phyloP scores from a whole-genome alignment of 73 alveolate species.

The Paramecium octaurelia region DNA sequence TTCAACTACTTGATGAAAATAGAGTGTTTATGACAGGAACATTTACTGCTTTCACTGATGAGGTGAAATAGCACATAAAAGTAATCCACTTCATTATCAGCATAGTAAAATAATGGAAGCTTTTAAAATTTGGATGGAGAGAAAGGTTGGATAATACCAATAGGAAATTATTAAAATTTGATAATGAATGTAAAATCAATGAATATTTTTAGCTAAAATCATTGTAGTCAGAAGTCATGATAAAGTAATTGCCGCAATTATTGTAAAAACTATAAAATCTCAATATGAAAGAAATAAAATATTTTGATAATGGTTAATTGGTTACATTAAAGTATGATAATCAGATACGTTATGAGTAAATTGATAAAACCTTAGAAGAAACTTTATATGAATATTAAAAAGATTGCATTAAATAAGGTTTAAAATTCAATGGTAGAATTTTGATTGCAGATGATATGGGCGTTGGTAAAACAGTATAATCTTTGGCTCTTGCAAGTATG shows the following conservation, averaged over 20 bases:
- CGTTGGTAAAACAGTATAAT: slow-evolving; percentile 93
- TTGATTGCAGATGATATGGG: slow-evolving; percentile 98
- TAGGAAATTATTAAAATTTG: background rate
- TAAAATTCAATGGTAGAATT: slow-evolving; percentile 72
- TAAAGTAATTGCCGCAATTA: background rate
- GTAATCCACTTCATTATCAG: background rate
- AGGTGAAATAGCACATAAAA: background rate
- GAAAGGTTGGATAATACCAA: slow-evolving; percentile 32
- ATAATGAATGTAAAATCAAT: background rate
- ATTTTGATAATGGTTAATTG: slow-evolving; percentile 1
- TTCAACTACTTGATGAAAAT: background rate
- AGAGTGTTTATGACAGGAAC: slow-evolving; percentile 44
- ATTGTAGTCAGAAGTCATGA: background rate
- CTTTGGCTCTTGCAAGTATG: slow-evolving; percentile 80
- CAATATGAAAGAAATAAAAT: background rate
- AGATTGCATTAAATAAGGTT: background rate
- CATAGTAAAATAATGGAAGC: background rate
- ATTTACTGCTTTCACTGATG: slow-evolving; percentile 15
- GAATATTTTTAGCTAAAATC: background rate
- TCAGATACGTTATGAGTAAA: background rate
- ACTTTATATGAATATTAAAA: slow-evolving; percentile 61
- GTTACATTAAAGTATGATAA: background rate
- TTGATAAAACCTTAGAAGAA: background rate
- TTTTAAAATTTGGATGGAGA: slow-evolving; percentile 20
- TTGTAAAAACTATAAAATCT: background rate